These are phyloP conservation scores for Eucalyptus sp. DNA, from an alignment of 345 rosid species.

Conservation along the genomic window DNA sequence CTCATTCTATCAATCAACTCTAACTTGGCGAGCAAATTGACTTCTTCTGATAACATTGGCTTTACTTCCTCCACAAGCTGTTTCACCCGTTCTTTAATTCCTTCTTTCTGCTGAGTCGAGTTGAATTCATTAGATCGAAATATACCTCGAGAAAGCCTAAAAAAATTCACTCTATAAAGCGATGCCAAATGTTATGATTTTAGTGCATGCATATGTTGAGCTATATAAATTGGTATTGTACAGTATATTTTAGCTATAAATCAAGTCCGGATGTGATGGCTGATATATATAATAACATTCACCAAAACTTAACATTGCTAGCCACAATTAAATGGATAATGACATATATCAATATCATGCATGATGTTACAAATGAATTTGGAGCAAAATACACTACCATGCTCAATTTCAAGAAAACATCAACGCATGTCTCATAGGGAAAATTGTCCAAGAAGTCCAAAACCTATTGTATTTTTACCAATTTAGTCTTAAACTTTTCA, in stretches of 20 bases:
- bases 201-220: background rate
- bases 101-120: conserved; percentile 5
- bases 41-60: conserved; percentile 6
- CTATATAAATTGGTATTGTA: background rate
- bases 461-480: background rate
- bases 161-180: background rate
- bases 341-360: background rate
- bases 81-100: background rate
- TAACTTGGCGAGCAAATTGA: conserved; percentile 5
- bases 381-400: background rate
- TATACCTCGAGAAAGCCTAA: background rate
- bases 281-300: too few species aligned
- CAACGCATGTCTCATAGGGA: too few species aligned
- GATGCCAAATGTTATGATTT: background rate
- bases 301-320: background rate
- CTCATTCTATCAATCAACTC: conserved; percentile 20
- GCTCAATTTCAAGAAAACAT: background rate
- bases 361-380: background rate
- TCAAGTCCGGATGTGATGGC: background rate
- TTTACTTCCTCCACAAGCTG: conserved; percentile 8
- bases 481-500: too few species aligned
- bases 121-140: background rate
- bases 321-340: background rate
- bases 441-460: background rate
- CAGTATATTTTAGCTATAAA: background rate